Conservation (phyloP, 2,329 filamentous ascomycete species). For the Cercospora brassicicola region DNA sequence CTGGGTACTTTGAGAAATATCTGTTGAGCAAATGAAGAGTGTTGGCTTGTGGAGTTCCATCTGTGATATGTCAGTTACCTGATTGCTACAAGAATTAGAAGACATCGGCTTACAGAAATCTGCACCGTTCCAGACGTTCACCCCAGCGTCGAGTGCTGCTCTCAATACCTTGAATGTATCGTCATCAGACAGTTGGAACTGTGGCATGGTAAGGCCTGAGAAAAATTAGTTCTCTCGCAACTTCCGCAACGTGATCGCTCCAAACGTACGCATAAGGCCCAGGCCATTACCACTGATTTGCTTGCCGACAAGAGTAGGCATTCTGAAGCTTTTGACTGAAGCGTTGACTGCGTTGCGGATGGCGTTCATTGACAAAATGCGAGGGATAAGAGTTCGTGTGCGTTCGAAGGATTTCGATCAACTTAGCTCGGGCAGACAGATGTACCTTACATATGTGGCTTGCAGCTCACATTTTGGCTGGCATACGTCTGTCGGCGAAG, state of each 20-base stretch:
- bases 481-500: not conserved
- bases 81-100: not conserved
- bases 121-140: not conserved
- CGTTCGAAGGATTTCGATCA: not conserved
- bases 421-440: not conserved
- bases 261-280: not conserved
- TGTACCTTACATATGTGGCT: not conserved
- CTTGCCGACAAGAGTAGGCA: not conserved
- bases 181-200: not conserved
- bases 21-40: slow-evolving; percentile 48
- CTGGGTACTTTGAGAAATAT: slow-evolving; percentile 53
- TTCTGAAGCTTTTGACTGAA: not conserved
- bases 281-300: not conserved
- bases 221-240: not conserved
- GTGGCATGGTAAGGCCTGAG: not conserved
- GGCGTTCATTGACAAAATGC: not conserved
- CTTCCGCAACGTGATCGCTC: not conserved
- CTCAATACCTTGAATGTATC: not conserved
- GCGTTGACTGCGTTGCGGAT: not conserved
- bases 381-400: not conserved
- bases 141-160: not conserved
- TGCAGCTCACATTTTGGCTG: not conserved
- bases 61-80: not conserved
- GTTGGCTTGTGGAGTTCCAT: slow-evolving; percentile 43
- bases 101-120: not conserved